Conservation (phyloP, 139 green algal species). For the Parachlorella kessleri region DNA sequence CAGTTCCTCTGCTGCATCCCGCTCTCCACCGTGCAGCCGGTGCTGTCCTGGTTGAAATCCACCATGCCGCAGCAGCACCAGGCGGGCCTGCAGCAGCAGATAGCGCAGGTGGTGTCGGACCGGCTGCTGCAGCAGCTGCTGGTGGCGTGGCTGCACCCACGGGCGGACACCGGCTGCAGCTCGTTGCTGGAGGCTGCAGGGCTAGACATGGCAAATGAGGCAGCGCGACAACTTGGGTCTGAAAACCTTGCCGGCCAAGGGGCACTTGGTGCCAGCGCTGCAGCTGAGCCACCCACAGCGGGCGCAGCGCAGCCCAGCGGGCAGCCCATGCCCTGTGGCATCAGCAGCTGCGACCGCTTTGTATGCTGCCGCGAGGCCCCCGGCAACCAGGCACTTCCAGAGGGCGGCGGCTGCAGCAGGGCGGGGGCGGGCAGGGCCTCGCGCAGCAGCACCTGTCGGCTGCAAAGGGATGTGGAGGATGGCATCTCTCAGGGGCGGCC, state of each 20-base stretch:
- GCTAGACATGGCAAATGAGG: background rate
- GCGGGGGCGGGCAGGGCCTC: background rate
- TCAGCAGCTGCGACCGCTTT: conserved; percentile 15
- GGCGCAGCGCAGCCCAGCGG: too few relatives aligned
- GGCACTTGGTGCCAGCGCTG: background rate
- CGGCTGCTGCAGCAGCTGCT: conserved; percentile 80
- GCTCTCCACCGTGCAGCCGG: conserved; percentile 68
- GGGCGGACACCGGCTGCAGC: background rate
- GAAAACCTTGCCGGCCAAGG: background rate
- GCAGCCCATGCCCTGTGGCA: too few relatives aligned
- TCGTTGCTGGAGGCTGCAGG: background rate
- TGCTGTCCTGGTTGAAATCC: conserved; percentile 82
- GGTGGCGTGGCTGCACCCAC: conserved; percentile 67
- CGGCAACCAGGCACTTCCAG: background rate
- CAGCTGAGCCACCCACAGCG: background rate
- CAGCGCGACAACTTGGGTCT: background rate
- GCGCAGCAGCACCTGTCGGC: conserved; percentile 1
- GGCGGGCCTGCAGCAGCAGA: conserved; percentile 42
- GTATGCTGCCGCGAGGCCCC: conserved; percentile 15
- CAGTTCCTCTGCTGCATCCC: conserved; percentile 98
- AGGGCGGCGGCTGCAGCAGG: background rate
- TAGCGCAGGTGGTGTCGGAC: conserved; percentile 72
- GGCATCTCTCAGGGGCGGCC: background rate
- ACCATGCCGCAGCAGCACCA: conserved; percentile 55
- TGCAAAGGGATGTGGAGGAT: conserved; percentile 16